Evolutionary conservation across 768 basidiomycete species (phyloP).

Genomic region (Leccinum broughii): DNA sequence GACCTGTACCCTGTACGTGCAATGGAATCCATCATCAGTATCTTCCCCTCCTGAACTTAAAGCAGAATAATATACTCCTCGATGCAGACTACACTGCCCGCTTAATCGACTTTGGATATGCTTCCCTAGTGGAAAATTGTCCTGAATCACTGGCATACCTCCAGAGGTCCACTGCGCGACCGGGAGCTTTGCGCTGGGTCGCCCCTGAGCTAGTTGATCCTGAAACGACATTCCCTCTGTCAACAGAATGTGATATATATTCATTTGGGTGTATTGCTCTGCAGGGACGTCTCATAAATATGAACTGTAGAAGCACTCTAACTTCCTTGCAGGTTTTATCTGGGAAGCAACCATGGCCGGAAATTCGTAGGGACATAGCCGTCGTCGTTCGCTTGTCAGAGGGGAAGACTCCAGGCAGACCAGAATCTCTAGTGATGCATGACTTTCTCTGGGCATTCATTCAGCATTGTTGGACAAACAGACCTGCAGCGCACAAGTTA

Average conservation of each 20-base stretch:
- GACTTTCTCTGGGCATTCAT: too few species aligned
- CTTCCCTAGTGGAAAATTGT: background rate
- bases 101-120: background rate
- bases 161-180: background rate
- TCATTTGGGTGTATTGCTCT: background rate
- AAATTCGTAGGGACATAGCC: background rate
- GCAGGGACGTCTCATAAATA: background rate
- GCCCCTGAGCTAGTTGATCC: background rate
- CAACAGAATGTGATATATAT: background rate
- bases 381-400: too few species aligned
- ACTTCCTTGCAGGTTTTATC: background rate
- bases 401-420: too few species aligned
- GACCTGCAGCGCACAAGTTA: too few species aligned
- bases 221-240: background rate
- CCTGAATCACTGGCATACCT: background rate
- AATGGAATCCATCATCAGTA: background rate
- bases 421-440: too few species aligned
- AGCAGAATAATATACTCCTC: background rate
- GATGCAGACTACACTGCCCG: background rate
- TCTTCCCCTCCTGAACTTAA: background rate
- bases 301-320: background rate
- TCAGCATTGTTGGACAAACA: too few species aligned
- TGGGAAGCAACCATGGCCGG: background rate
- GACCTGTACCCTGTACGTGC: background rate
- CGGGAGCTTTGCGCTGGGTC: background rate